Evolutionary conservation across 108 stramenopile species (phyloP), one percentile per base, ranked within the genome.

Genomic region (Cyclotella kingstonii): DNA sequence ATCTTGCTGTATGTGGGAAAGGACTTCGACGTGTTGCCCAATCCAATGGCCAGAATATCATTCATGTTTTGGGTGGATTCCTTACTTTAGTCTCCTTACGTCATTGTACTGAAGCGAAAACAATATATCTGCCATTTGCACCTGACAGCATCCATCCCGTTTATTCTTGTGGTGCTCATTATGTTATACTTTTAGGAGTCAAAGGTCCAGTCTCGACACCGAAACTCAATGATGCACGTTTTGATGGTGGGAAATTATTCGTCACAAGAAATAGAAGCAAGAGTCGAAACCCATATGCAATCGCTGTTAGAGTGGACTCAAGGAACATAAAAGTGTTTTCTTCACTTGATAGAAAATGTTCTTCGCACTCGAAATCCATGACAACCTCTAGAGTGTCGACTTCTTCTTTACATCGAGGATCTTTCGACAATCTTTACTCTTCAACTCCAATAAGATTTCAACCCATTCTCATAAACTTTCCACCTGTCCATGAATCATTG

Each of bases 91-190:
- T 85, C 7, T 86, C 87, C 12, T 44, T 84, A n/a, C 74, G 78
- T 33, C 70, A 81, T 42, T 82, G 45, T 63, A 60, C 83, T 5
- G 84, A 85, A 51, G 43, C 79, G 14, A 70, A 72, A 38, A 90
- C 91, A 14, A 50, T 93, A 33, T 88, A 78, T 61, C 44, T 90
- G 36, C 84, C 86, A 12, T 93, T 90, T 80, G 78, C 74, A 19
- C 85, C 86, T 1, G 55, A 49, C 2, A 53, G 44, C 2, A 51
- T 86, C 14, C 68, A 83, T 26, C 84, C 86, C 10, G 39, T 88
- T 4, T 50, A 49, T 22, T 90, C 83, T 86, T 30, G 71, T 46
- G 73, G 63, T 1, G 76, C 79, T 76, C 70, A 79, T 45, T 82
- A 84, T 34, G 46, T 90, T 10, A 45, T 82, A 31, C 56, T 82